Percentiles rank a stretch among this genome's conserved stretches.
phyloP scores from a whole-genome alignment of 768 basidiomycete genomes.

The Dioszegia crocea region DNA sequence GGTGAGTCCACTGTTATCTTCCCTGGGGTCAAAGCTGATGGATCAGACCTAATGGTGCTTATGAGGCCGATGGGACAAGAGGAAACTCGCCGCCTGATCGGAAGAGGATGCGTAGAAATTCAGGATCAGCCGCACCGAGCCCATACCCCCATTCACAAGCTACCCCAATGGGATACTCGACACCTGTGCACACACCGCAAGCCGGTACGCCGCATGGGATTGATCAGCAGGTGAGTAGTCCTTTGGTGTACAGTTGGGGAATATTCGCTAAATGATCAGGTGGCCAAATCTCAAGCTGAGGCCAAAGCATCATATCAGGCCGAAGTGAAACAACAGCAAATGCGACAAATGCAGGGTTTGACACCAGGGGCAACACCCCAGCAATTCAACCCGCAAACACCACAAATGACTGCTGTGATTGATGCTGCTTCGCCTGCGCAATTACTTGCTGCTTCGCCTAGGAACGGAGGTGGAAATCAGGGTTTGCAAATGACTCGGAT shows the following conservation, averaged over 20 bases:
- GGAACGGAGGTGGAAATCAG: slow-evolving; percentile 14
- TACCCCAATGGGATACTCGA: slow-evolving; percentile 18
- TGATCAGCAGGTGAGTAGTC: slow-evolving; percentile 4
- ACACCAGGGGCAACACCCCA: slow-evolving; percentile 19
- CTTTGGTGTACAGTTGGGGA: background rate
- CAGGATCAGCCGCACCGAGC: slow-evolving; percentile 35
- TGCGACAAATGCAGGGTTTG: background rate
- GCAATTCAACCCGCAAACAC: slow-evolving; percentile 32
- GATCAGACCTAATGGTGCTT: slow-evolving; percentile 15
- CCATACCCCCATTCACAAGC: slow-evolving; percentile 26
- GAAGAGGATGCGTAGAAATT: slow-evolving; percentile 41
- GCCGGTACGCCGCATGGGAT: slow-evolving; percentile 25
- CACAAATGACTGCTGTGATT: slow-evolving; percentile 22
- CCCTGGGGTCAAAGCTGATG: slow-evolving; percentile 8
- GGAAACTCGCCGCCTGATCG: slow-evolving; percentile 37
- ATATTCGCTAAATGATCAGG: background rate
- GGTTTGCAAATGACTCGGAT: slow-evolving; percentile 26
- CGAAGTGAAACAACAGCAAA: slow-evolving; percentile 7
- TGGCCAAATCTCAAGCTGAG: background rate
- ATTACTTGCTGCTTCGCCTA: slow-evolving; percentile 18
- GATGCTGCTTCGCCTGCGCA: slow-evolving; percentile 39
- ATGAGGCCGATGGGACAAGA: slow-evolving; percentile 5
- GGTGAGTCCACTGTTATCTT: slow-evolving; percentile 17
- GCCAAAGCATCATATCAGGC: slow-evolving; percentile 2
- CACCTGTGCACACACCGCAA: slow-evolving; percentile 20